A percentile compares a stretch with the other conserved stretches of the same genome.
phyloP scores from a whole-genome alignment of 2,329 filamentous ascomycete species.

The Plectosphaerella sp. region DNA sequence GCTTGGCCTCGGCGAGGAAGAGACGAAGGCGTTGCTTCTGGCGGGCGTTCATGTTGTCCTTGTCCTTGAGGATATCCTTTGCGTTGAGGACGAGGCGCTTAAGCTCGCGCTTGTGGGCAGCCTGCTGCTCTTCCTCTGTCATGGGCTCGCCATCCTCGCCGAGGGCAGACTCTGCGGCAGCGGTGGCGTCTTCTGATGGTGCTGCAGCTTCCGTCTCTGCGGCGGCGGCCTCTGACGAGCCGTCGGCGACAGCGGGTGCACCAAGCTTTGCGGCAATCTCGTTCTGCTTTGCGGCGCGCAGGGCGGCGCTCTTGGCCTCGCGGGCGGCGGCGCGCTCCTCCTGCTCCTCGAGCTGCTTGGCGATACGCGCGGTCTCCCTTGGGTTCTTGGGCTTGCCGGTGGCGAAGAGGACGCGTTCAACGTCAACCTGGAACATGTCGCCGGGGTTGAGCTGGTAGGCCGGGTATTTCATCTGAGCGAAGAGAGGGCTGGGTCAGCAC shows the following conservation, averaged over 20 bases:
- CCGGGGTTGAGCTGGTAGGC: conserved; percentile 94
- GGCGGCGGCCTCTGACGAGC: conserved; percentile 20
- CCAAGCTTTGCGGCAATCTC: conserved; percentile 1
- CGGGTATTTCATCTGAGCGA: conserved; percentile 77
- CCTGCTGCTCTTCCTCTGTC: conserved; percentile 19
- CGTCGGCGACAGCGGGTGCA: conserved; percentile 11
- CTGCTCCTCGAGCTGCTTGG: conserved; percentile 12
- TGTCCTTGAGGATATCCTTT: conserved; percentile 54
- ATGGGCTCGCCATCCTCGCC: conserved; percentile 18
- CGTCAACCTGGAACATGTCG: conserved; percentile 95
- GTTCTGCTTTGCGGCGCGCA: conserved; percentile 1
- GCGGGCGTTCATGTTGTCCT: conserved; percentile 55
- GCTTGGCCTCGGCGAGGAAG: conserved; percentile 63
- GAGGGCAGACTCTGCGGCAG: conserved; percentile 11
- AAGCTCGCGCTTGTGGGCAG: conserved; percentile 32
- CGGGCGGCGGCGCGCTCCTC: conserved; percentile 21
- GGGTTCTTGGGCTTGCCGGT: conserved; percentile 69
- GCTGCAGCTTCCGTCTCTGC: conserved; percentile 18
- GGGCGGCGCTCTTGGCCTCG: conserved; percentile 25
- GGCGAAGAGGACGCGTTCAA: conserved; percentile 81
- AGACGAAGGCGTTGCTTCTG: conserved; percentile 71
- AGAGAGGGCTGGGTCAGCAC: not conserved
- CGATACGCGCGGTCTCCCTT: conserved; percentile 4
- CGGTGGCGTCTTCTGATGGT: conserved; percentile 11
- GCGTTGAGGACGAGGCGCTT: conserved; percentile 51